Conservation (phyloP, 2,329 filamentous ascomycete species). For the Cercospora berteroae region DNA sequence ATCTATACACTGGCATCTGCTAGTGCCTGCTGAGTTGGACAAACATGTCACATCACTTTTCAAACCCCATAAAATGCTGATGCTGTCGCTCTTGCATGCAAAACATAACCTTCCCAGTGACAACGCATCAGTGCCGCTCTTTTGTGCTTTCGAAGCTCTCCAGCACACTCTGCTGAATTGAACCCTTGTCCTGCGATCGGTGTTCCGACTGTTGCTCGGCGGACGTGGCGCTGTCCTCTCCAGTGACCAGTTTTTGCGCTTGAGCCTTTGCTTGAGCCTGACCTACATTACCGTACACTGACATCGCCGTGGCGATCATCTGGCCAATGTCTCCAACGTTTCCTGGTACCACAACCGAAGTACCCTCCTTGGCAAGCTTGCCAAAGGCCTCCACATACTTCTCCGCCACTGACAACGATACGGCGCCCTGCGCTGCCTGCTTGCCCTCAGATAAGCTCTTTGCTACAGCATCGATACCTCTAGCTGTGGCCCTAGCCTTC, state of each 20-base stretch:
- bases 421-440: conserved; percentile 73
- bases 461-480: conserved; percentile 84
- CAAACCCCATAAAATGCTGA: neutral
- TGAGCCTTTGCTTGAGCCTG: conserved; percentile 71
- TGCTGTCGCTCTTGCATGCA: neutral
- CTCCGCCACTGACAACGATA: conserved; percentile 87
- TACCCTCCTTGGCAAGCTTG: conserved; percentile 91
- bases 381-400: conserved; percentile 97
- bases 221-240: conserved; percentile 17
- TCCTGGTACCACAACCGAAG: conserved; percentile 89
- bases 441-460: conserved; percentile 61
- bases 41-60: neutral
- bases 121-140: conserved; percentile 34
- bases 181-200: conserved; percentile 27
- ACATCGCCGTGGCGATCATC: conserved; percentile 95
- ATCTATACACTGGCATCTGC: conserved; percentile 1
- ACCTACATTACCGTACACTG: conserved; percentile 91
- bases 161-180: conserved; percentile 41
- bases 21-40: neutral
- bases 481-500: conserved; percentile 80
- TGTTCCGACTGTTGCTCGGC: conserved; percentile 14
- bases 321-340: conserved; percentile 94
- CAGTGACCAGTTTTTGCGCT: conserved; percentile 48
- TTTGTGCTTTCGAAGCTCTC: conserved; percentile 42
- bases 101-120: neutral